A percentile compares a stretch with the other conserved stretches of the same genome.
These are phyloP conservation scores for Aspergillus pseudoglaucus DNA, from an alignment of 2,329 filamentous ascomycete species.

Conservation along the genomic window DNA sequence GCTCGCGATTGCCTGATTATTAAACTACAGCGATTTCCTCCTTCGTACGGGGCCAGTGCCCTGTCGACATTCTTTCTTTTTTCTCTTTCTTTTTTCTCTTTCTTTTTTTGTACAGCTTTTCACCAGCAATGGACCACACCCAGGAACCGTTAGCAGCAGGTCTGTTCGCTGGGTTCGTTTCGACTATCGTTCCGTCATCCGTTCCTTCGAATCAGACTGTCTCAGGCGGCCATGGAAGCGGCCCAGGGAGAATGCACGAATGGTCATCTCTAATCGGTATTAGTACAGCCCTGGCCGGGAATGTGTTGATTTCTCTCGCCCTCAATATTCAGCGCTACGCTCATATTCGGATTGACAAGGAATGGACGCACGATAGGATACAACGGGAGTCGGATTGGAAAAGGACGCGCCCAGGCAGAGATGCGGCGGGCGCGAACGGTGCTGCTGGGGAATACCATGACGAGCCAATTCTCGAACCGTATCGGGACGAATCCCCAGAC, in stretches of 20 bases:
- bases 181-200: conserved; percentile 17
- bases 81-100: neutral
- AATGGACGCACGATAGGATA: conserved; percentile 55
- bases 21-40: neutral
- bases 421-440: conserved; percentile 36
- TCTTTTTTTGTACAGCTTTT: neutral
- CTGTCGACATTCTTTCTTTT: neutral
- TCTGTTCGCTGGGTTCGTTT: conserved; percentile 21
- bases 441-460: conserved; percentile 24
- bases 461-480: conserved; percentile 1
- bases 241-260: conserved; percentile 20
- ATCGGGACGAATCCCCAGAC: conserved; percentile 15
- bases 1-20: neutral
- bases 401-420: conserved; percentile 24
- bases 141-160: conserved; percentile 22
- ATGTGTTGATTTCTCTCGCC: conserved; percentile 88
- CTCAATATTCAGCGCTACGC: conserved; percentile 96
- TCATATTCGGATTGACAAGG: conserved; percentile 73
- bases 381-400: conserved; percentile 51
- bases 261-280: conserved; percentile 97
- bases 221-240: conserved; percentile 11
- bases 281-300: conserved; percentile 83
- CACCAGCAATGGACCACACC: conserved; percentile 17
- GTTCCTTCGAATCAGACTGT: conserved; percentile 11
- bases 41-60: neutral